Evolutionary conservation across 2,329 filamentous ascomycete genomes (phyloP), one percentile per base, ranked within the genome.

Genomic region (Blastomyces percursus): DNA sequence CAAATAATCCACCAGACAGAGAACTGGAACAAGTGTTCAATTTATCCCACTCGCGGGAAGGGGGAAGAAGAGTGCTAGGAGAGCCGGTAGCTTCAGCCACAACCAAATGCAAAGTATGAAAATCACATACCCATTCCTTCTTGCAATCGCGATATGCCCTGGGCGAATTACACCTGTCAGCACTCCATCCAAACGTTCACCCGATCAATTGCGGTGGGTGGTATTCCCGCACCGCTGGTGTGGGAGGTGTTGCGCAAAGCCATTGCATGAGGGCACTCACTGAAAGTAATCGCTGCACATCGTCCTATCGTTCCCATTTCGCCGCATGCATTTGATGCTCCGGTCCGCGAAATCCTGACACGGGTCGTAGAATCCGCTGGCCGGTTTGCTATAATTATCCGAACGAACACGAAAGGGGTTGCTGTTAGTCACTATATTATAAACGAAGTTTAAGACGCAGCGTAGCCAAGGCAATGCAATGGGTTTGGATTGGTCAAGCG

Each of bases 281-380:
- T 96, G 90, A 73, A 99, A 97, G 73, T 95, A 97, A 75, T 97
- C 93, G 67, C 83, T 82, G 73, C 94, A 99, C 88, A 97, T 89
- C n/a, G 86, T 80, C 67, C 86, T 84, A 72, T 97, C 91, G 16
- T 90, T 92, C 27, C 83, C 86, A 74, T 99, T 99, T 27, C 94
- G 85, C 73, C 91, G 87, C 71, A 99, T 78, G 71, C 94, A 99
- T 74, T 85, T 87, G 68, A 96, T 86, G 76, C 92, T 96, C 71
- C 84, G 84, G 68, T 88, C 81, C 8, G 94, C 93, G 5, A 91
- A 91, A 70, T 96, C 93, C 74, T 97, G 93, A 76, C 94, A 99
- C 1, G 94, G 94, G 71, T 99, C 94, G 74, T 90, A 91, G 78
- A 88, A 97, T 74, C 96, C 87, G 80, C 91, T 96, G 71, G 87